phyloP scores from a whole-genome alignment of 2,329 filamentous ascomycete genomes.

The Fulvia fulva region DNA sequence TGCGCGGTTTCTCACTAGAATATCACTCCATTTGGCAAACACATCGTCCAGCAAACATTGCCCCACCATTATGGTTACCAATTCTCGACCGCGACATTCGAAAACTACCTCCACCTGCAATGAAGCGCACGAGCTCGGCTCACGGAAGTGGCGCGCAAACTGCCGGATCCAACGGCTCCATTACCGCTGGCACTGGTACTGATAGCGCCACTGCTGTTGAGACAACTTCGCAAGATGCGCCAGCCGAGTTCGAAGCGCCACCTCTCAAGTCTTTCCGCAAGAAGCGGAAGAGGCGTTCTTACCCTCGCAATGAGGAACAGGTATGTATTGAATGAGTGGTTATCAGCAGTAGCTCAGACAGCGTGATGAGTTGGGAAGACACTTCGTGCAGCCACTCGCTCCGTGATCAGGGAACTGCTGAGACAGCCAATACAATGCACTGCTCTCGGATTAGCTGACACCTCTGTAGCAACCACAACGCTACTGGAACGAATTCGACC shows the following conservation, averaged over 20 bases:
- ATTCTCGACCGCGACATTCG: slow-evolving; percentile 50
- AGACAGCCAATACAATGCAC: too few relatives aligned
- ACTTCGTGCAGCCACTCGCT: too few relatives aligned
- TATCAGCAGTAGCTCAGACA: neutral
- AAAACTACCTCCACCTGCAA: slow-evolving; percentile 45
- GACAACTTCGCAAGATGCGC: slow-evolving; percentile 26
- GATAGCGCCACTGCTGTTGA: slow-evolving; percentile 33
- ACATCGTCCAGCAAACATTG: slow-evolving; percentile 42
- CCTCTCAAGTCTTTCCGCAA: slow-evolving; percentile 42
- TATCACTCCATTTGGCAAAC: slow-evolving; percentile 50
- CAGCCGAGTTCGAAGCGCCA: slow-evolving; percentile 37
- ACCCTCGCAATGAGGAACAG: neutral
- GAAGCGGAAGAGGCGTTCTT: slow-evolving; percentile 29
- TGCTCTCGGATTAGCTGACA: neutral
- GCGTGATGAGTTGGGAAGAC: too few relatives aligned
- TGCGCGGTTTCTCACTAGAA: slow-evolving; percentile 53
- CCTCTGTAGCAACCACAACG: slow-evolving; percentile 27
- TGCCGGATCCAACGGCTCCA: slow-evolving; percentile 35
- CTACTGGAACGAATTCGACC: slow-evolving; percentile 87
- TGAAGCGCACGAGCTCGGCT: slow-evolving; percentile 23
- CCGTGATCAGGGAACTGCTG: too few relatives aligned
- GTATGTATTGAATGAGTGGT: neutral
- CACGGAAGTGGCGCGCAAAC: slow-evolving; percentile 17
- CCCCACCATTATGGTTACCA: slow-evolving; percentile 47
- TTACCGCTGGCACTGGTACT: slow-evolving; percentile 16